phyloP scores from a whole-genome alignment of 495 filamentous ascomycete species.

The Penicillium robsamsonii region DNA sequence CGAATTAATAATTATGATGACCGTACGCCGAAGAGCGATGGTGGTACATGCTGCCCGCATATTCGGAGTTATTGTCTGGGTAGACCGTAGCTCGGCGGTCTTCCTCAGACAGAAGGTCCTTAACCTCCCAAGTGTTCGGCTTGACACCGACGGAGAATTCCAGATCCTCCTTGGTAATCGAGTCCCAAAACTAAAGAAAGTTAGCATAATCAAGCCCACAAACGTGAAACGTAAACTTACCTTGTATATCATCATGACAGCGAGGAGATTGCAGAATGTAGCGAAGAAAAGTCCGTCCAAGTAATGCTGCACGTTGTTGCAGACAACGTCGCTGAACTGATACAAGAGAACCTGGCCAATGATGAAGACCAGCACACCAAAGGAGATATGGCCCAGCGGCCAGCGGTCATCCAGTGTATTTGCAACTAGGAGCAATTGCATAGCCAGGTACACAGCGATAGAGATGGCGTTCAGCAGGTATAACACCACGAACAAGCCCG shows the following conservation, averaged over 20 bases:
- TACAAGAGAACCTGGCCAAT: conserved; percentile 92
- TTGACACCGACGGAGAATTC: conserved; percentile 96
- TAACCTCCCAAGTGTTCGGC: conserved; percentile 97
- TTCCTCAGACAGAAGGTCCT: conserved; percentile 87
- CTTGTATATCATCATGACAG: conserved; percentile 99
- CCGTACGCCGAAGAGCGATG: conserved; percentile 44
- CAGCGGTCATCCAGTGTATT: conserved; percentile 93
- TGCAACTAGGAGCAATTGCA: conserved; percentile 84
- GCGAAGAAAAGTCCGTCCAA: conserved; percentile 94
- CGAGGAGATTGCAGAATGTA: conserved; percentile 88
- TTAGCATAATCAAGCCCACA: conserved; percentile 12
- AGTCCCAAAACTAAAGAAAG: conserved; percentile 87
- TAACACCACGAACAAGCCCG: conserved; percentile 87
- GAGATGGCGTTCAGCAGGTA: conserved; percentile 89
- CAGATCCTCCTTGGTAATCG: conserved; percentile 96
- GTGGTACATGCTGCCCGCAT: conserved; percentile 58
- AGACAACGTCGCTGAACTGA: conserved; percentile 82
- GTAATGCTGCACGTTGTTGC: conserved; percentile 84
- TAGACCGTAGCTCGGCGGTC: conserved; percentile 78
- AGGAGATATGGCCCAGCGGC: conserved; percentile 91
- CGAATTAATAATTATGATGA: conserved; percentile 33
- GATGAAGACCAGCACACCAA: conserved; percentile 89
- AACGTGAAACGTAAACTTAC: conserved; percentile 43
- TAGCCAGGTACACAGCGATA: conserved; percentile 78
- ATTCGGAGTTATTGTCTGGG: conserved; percentile 61